These are phyloP conservation scores for Neofusicoccum ribis DNA, from an alignment of 2,329 filamentous ascomycete genomes.

Conservation along the genomic window DNA sequence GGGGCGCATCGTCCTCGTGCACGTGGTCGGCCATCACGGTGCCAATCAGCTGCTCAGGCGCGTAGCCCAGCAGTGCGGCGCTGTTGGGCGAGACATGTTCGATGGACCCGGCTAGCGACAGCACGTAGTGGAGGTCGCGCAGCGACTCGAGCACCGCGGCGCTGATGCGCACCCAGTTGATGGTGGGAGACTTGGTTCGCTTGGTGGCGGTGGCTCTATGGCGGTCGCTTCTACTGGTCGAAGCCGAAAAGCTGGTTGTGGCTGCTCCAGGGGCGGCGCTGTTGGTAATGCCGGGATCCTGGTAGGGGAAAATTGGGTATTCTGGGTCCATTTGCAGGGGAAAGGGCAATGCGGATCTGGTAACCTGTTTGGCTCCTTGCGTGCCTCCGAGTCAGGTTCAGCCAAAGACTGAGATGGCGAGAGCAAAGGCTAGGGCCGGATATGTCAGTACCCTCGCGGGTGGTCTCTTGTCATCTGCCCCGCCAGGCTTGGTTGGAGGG, in stretches of 20 bases:
- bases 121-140: slow-evolving; percentile 10
- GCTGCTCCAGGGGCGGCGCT: neutral
- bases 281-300: neutral
- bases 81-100: slow-evolving; percentile 12
- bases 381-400: neutral
- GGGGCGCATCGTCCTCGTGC: slow-evolving; percentile 14
- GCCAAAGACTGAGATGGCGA: neutral
- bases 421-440: neutral
- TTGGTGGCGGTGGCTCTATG: neutral
- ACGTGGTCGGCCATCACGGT: slow-evolving; percentile 4
- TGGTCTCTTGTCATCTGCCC: neutral
- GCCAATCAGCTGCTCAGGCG: slow-evolving; percentile 2
- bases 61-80: slow-evolving; percentile 2
- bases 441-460: neutral
- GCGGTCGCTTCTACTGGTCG: neutral
- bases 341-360: neutral
- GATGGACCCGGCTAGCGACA: neutral
- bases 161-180: slow-evolving; percentile 5
- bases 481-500: neutral
- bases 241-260: neutral
- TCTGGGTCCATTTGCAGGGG: slow-evolving; percentile 2
- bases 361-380: neutral
- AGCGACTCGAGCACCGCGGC: slow-evolving; percentile 8
- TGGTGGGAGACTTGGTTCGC: neutral
- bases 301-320: neutral